Evolutionary conservation across 345 rosid genomes (phyloP).

Genomic region (Draba incana): DNA sequence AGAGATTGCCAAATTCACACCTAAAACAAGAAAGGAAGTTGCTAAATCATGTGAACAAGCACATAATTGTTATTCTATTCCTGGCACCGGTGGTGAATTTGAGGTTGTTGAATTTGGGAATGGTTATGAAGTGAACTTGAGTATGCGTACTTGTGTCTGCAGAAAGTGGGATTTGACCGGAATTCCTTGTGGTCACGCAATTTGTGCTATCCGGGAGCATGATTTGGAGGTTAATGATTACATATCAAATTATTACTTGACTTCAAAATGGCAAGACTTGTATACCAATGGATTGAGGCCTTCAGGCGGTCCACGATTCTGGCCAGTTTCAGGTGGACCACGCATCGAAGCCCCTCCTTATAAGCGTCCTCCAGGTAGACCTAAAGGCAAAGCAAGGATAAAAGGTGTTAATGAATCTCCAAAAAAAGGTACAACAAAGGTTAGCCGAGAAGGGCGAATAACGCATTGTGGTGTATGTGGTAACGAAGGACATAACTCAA

Average conservation of each 20-base stretch:
- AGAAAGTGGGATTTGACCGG: not conserved
- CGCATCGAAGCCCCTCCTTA: not conserved
- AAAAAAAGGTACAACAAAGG: not conserved
- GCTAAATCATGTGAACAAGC: not conserved
- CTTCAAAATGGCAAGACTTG: not conserved
- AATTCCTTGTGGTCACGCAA: not conserved
- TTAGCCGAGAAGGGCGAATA: not conserved
- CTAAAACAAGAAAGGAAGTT: not conserved
- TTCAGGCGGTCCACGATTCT: not conserved
- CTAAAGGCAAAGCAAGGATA: not conserved
- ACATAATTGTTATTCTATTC: not conserved
- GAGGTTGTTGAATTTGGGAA: not conserved
- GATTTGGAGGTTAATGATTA: not conserved
- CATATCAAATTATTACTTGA: not conserved
- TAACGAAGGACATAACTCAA: not conserved
- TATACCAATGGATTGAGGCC: not conserved
- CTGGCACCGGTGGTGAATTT: not conserved
- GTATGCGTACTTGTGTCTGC: not conserved
- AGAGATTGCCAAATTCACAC: not conserved
- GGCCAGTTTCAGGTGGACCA: not conserved
- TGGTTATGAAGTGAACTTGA: not conserved
- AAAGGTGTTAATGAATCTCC: not conserved
- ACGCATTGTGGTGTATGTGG: not conserved
- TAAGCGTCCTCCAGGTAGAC: not conserved
- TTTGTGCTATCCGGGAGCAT: not conserved